Conservation (phyloP, 768 basidiomycete genomes). For the Lenzites betulinus region DNA sequence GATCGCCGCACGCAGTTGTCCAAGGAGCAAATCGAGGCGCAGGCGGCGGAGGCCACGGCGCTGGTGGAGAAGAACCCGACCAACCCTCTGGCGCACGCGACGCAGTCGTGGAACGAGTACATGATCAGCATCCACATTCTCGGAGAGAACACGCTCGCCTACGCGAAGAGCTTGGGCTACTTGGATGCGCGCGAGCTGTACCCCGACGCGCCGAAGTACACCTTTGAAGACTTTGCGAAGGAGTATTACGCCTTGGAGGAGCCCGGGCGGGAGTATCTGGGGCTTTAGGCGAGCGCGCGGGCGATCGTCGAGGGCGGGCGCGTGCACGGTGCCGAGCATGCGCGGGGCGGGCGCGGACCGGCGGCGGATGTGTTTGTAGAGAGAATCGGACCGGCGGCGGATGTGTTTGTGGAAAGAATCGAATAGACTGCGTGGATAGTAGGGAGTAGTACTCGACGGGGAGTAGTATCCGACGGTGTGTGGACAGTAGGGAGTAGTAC, state of each 20-base stretch:
- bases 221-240: constrained; percentile 29
- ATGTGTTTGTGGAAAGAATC: too few relatives aligned
- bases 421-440: too few relatives aligned
- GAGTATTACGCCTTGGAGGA: constrained; percentile 23
- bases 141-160: constrained; percentile 34
- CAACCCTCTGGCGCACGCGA: background rate
- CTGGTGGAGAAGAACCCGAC: too few relatives aligned
- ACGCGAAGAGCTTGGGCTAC: constrained; percentile 30
- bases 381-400: too few relatives aligned
- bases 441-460: too few relatives aligned
- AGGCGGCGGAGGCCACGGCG: background rate
- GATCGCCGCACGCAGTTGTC: background rate
- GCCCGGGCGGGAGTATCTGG: constrained; percentile 1
- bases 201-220: constrained; percentile 25
- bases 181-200: constrained; percentile 35
- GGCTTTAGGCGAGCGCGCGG: too few relatives aligned
- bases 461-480: too few relatives aligned
- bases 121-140: constrained; percentile 26
- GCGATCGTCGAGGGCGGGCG: too few relatives aligned
- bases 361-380: too few relatives aligned
- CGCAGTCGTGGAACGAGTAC: background rate
- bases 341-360: too few relatives aligned
- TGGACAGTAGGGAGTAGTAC: too few relatives aligned
- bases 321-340: too few relatives aligned
- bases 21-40: constrained; percentile 1